These are phyloP conservation scores for Phyllosticta citrichinensis DNA, from an alignment of 2,329 filamentous ascomycete genomes.

Conservation along the genomic window DNA sequence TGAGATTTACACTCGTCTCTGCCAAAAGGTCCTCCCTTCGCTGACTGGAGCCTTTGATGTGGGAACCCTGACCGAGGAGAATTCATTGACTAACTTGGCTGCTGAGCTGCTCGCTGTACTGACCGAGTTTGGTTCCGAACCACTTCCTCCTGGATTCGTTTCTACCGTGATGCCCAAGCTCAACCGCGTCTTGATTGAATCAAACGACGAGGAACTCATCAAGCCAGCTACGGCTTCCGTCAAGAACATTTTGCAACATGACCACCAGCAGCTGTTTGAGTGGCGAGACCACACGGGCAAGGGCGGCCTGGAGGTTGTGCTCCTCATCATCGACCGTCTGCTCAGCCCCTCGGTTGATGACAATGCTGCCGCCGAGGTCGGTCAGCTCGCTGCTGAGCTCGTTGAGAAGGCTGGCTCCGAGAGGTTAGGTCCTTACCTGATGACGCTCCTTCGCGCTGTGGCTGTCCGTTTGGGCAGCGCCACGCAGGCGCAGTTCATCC, in stretches of 20 bases:
- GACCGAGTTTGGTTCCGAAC: conserved; percentile 71
- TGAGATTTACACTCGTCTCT: conserved; percentile 66
- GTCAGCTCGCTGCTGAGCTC: conserved; percentile 83
- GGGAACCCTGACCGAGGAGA: conserved; percentile 73
- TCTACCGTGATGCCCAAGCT: conserved; percentile 79
- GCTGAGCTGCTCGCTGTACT: conserved; percentile 75
- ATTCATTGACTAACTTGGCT: conserved; percentile 76
- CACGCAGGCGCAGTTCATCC: conserved; percentile 79
- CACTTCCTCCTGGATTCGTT: conserved; percentile 79
- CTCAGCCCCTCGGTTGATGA: conserved; percentile 79
- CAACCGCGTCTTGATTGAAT: conserved; percentile 69
- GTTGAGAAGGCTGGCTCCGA: conserved; percentile 93
- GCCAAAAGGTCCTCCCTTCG: conserved; percentile 76
- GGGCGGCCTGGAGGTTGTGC: conserved; percentile 75
- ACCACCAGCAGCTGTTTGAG: conserved; percentile 77
- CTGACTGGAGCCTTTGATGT: conserved; percentile 84
- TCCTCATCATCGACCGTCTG: conserved; percentile 86
- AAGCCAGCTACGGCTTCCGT: conserved; percentile 77
- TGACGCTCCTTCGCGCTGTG: conserved; percentile 80
- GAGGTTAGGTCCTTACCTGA: conserved; percentile 78
- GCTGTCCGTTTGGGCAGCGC: conserved; percentile 76
- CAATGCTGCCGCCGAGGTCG: conserved; percentile 90
- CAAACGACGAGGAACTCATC: conserved; percentile 77
- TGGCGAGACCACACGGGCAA: conserved; percentile 74
- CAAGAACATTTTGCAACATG: conserved; percentile 82